A percentile compares a stretch with the other conserved stretches of the same genome.
Evolutionary conservation across 306 rosid species (phyloP).

Genomic region (Prunus mongolica): DNA sequence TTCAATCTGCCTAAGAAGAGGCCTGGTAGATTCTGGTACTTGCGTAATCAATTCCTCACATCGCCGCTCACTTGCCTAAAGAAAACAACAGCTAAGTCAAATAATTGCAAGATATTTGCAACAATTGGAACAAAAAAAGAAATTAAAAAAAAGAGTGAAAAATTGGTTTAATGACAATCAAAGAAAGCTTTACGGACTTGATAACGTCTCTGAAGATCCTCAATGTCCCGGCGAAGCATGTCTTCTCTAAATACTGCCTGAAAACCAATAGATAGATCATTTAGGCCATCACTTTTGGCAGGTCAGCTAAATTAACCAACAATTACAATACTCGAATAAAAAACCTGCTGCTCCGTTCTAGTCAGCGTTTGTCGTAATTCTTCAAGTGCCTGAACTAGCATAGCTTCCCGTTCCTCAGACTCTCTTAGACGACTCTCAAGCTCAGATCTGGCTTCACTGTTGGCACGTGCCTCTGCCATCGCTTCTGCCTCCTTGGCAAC

Average conservation of each 20-base stretch:
- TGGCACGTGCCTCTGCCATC: conserved; percentile 86
- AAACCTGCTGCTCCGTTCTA: conserved; percentile 96
- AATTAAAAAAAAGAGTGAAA: conserved; percentile 5
- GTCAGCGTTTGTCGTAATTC: conserved; percentile 91
- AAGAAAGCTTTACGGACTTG: conserved; percentile 54
- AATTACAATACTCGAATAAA: conserved; percentile 19
- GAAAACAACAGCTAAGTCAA: conserved; percentile 26
- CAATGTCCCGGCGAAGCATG: conserved; percentile 81
- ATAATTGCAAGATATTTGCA: conserved; percentile 18
- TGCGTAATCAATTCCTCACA: conserved; percentile 94
- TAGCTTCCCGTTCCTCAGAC: conserved; percentile 87
- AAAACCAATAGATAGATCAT: conserved; percentile 17
- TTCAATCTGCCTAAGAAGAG: conserved; percentile 95
- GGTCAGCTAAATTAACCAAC: conserved; percentile 19
- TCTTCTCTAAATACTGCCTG: conserved; percentile 96
- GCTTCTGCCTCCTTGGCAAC: conserved; percentile 97
- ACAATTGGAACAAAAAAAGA: conserved; percentile 3
- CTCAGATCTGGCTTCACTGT: conserved; percentile 92
- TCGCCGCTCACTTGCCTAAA: conserved; percentile 96
- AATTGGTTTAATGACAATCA: conserved; percentile 5
- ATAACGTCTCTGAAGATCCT: conserved; percentile 94
- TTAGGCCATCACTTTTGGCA: conserved; percentile 6
- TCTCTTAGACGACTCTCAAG: conserved; percentile 84
- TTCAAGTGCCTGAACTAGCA: conserved; percentile 94
- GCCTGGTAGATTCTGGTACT: conserved; percentile 99